Conservation (phyloP, 179 eudicot genomes). For the Corrigiola litoralis region DNA sequence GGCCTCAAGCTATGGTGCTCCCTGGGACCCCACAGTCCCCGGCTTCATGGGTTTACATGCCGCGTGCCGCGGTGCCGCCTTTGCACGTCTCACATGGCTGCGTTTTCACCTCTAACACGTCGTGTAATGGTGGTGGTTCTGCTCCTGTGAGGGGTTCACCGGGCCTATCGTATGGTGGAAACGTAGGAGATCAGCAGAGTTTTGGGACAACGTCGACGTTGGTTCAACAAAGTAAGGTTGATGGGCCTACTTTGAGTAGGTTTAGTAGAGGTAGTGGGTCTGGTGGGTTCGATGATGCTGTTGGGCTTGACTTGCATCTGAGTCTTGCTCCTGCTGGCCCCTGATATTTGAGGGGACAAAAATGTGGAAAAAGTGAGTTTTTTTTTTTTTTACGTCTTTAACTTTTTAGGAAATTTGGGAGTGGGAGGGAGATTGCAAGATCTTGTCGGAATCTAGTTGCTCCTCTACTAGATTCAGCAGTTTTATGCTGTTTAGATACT, state of each 20-base stretch:
- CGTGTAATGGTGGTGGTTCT: not conserved
- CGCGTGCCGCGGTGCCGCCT: slow-evolving; percentile 40
- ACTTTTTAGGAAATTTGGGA: too few relatives aligned
- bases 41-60: slow-evolving; percentile 67
- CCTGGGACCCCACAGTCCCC: slow-evolving; percentile 21
- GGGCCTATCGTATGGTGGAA: slow-evolving; percentile 28
- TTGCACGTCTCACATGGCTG: slow-evolving; percentile 73
- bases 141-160: slow-evolving; percentile 26
- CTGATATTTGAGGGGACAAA: too few relatives aligned
- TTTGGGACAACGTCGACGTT: slow-evolving; percentile 15
- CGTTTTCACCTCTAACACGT: slow-evolving; percentile 14
- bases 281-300: slow-evolving; percentile 44
- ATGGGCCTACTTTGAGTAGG: slow-evolving; percentile 70
- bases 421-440: too few relatives aligned
- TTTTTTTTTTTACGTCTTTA: too few relatives aligned
- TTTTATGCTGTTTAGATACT: too few relatives aligned
- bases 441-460: too few relatives aligned
- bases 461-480: too few relatives aligned
- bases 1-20: not conserved
- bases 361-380: too few relatives aligned
- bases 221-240: slow-evolving; percentile 10
- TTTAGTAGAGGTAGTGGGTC: slow-evolving; percentile 52
- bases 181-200: slow-evolving; percentile 28
- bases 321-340: slow-evolving; percentile 65
- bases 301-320: slow-evolving; percentile 83